Evolutionary conservation across 225 moss, liverwort and hornwort genomes (phyloP), one percentile per base, ranked within the genome.

Genomic region (Climacium dendroides): DNA sequence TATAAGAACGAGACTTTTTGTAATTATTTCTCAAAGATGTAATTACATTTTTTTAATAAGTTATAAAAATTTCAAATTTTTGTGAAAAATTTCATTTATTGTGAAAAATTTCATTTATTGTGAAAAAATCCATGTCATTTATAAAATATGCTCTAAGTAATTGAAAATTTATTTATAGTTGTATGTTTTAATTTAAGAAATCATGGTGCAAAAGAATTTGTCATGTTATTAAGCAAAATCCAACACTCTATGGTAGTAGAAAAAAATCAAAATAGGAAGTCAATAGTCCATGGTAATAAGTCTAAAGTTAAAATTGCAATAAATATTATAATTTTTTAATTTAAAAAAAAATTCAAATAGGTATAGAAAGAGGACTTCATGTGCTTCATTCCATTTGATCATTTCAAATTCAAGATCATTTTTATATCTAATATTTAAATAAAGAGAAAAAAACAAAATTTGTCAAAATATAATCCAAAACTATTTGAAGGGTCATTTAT

Each of bases 211-310:
- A 72, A 18, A 17, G 10, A 29, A 10, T 29, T 72, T 72, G 6
- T 0, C 1, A 18, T 10, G 0, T 72, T 28, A 28, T 16, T 28
- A 1, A 45, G 0, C 6, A 71, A 72, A 17, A 45, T 72, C 6
- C 3, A 72, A 3, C 3, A 17, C 0, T 28, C 28, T 1, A 70
- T 37, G 6, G 2, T 66, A 66, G 37, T 22, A n/a, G n/a, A 6
- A 66, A 66, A 12, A 34, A 30, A 19, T 9, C 8, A 34, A 34
- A 64, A 66, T 65, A 11, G 1, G 22, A 66, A 66, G 22, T 12
- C n/a, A 66, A 19, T 6, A n/a, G 0, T 66, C 6, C 7, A 39
- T 43, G 3, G 15, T 16, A 15, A 26, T 28, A 26, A 5, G n/a
- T 10, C 0, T 17, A 45, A 45, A 45, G 2, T 16, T 43, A 10